Conservation (phyloP, 2,329 filamentous ascomycete genomes). For the Xylariaceae sp. region DNA sequence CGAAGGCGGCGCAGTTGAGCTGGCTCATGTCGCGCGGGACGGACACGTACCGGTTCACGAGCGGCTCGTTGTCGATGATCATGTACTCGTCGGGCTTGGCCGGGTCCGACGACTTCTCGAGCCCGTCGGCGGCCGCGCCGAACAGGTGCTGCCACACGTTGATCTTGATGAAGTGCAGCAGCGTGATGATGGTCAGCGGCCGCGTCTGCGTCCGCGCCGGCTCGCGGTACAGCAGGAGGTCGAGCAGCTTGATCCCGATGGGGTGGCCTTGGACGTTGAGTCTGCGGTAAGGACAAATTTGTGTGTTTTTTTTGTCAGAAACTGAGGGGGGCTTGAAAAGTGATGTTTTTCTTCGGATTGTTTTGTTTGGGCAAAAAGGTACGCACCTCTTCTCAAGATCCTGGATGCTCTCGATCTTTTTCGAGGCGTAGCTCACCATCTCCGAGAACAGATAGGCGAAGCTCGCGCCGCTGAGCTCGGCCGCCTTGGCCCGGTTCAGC, state of each 20-base stretch:
- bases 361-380: too few relatives aligned
- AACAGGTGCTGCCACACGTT: constrained; percentile 91
- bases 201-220: constrained; percentile 64
- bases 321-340: background rate
- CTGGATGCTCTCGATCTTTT: constrained; percentile 82
- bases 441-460: constrained; percentile 96
- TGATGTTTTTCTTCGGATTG: too few relatives aligned
- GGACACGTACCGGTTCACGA: constrained; percentile 90
- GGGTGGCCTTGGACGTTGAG: constrained; percentile 89
- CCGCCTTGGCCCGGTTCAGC: constrained; percentile 80
- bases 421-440: constrained; percentile 94
- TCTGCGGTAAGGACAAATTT: constrained; percentile 45
- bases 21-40: constrained; percentile 94
- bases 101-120: constrained; percentile 80
- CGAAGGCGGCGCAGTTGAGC: constrained; percentile 93
- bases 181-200: constrained; percentile 80
- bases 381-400: constrained; percentile 83
- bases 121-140: constrained; percentile 79
- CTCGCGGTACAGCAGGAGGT: constrained; percentile 86
- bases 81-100: constrained; percentile 93
- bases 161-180: constrained; percentile 93
- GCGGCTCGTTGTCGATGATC: constrained; percentile 96
- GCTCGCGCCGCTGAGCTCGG: constrained; percentile 85
- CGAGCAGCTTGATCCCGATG: constrained; percentile 87
- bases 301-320: too few relatives aligned